Base-by-base conservation (phyloP, 345 rosid genomes). In the Linum usitatissimum region DNA sequence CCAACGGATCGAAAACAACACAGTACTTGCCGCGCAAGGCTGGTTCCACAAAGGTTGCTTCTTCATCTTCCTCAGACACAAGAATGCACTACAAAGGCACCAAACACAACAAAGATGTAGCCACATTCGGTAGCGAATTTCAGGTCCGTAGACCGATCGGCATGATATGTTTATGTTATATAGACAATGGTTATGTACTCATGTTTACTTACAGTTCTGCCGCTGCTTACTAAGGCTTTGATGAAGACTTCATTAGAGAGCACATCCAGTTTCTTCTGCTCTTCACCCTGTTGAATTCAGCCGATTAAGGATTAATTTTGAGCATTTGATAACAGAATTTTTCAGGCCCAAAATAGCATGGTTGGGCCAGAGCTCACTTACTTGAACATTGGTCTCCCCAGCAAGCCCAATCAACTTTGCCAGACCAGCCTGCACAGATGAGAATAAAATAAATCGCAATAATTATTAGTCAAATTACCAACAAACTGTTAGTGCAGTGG, bases 41-140 rank as follows among this genome's bases (percentile, higher is more conserved):
- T 62, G 82, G 68, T 62, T 84, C 96, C 63, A 90, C 99, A 65
- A 87, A 80, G 1, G 86, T 93, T 45, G 99, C 92, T 70, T 86
- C 96, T 59, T 87, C 99, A 74, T 90, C 97, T 82, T 93, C 99
- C 70, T 93, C 99, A 0, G 99, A 93, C 65, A 93, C 97, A 66
- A 93, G 97, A 68, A 93, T 85, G 79, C 88, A 84, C 99, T 93
- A 76, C 49, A 68, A 42, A 49, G 53, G 31, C 53, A 63, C 9
- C 60, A 56, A 39, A 51, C 55, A n/a, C 4, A 10, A 13, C 15
- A 45, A 3, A 34, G 38, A 34, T 34, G 38, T 34, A 31, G 36
- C 3, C 36, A 31, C 36, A 3, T 31, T 31, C 36, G 36, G 36
- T 2, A 34, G 38, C 38, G 38, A 34, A 34, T 34, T 34, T 34